Conservation (phyloP, 345 rosid genomes). For the Lepidium didymum region DNA sequence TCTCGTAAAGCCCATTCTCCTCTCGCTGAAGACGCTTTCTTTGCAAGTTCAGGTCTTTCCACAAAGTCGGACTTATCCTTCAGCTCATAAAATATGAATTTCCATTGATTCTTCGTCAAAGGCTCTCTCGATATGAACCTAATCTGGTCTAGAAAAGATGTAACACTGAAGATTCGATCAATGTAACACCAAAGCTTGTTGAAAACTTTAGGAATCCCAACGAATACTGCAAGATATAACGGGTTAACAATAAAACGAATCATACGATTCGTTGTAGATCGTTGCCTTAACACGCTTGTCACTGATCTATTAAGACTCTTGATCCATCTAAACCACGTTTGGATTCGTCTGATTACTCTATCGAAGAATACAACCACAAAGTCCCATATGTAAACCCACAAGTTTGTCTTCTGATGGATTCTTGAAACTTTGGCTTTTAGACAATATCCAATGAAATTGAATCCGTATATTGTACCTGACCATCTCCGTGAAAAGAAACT, state of each 20-base stretch:
- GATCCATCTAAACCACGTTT: neutral
- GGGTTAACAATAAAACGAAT: neutral
- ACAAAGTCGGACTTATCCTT: constrained; percentile 28
- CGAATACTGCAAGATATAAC: neutral
- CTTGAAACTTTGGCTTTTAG: constrained; percentile 27
- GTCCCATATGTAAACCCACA: neutral
- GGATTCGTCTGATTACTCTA: neutral
- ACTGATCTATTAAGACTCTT: neutral
- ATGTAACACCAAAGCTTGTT: neutral
- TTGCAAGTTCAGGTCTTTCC: constrained; percentile 36
- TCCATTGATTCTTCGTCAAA: constrained; percentile 40
- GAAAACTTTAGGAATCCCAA: neutral
- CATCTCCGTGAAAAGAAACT: constrained; percentile 38
- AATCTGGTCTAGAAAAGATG: constrained; percentile 20
- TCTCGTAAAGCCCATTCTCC: constrained; percentile 47
- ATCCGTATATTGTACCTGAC: constrained; percentile 37
- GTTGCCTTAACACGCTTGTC: neutral
- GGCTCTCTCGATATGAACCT: constrained; percentile 30
- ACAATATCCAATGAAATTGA: constrained; percentile 44
- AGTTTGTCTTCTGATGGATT: neutral
- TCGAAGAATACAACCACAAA: neutral
- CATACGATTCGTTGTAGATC: neutral
- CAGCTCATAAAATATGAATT: constrained; percentile 38
- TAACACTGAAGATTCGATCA: constrained; percentile 25
- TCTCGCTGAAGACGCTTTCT: constrained; percentile 38